Conservation (phyloP, 2,329 filamentous ascomycete species). For the Xylaria sp. region DNA sequence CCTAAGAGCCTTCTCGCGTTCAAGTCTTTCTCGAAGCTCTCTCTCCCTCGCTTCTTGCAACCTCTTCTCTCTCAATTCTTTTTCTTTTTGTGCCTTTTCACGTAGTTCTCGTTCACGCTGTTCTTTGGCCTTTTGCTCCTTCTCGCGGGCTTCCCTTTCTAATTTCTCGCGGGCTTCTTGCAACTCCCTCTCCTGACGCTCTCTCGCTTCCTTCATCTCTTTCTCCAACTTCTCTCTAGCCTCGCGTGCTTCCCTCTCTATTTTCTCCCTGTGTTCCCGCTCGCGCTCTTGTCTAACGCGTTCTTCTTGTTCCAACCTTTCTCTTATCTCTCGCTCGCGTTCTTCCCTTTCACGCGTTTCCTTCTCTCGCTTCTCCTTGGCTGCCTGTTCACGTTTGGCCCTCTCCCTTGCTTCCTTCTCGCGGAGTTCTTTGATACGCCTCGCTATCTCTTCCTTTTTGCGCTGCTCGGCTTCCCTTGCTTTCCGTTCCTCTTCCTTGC, state of each 20-base stretch:
- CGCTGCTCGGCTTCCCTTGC: slow-evolving; percentile 65
- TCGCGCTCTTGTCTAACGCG: slow-evolving; percentile 49
- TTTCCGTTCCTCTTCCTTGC: slow-evolving; percentile 68
- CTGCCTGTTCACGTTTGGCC: slow-evolving; percentile 40
- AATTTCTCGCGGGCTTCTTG: slow-evolving; percentile 45
- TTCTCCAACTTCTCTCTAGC: slow-evolving; percentile 42
- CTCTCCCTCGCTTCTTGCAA: slow-evolving; percentile 48
- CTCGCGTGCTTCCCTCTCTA: slow-evolving; percentile 38
- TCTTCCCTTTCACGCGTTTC: slow-evolving; percentile 43
- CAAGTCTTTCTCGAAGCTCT: slow-evolving; percentile 30
- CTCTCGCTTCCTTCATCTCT: slow-evolving; percentile 43
- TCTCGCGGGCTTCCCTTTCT: slow-evolving; percentile 44
- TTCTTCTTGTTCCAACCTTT: slow-evolving; percentile 49
- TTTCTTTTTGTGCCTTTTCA: slow-evolving; percentile 44
- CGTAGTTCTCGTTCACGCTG: slow-evolving; percentile 45
- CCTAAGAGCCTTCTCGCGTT: slow-evolving; percentile 27
- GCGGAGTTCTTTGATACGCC: slow-evolving; percentile 58
- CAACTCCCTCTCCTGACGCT: slow-evolving; percentile 49
- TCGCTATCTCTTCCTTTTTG: slow-evolving; percentile 61
- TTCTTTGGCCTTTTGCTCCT: slow-evolving; percentile 37
- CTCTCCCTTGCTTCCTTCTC: slow-evolving; percentile 54
- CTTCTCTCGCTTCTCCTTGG: slow-evolving; percentile 46
- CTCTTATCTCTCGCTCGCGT: slow-evolving; percentile 41
- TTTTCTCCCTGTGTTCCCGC: slow-evolving; percentile 44
- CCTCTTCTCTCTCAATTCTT: slow-evolving; percentile 25